phyloP scores from a whole-genome alignment of 768 basidiomycete species.

The Dioszegia aurantiaca region DNA sequence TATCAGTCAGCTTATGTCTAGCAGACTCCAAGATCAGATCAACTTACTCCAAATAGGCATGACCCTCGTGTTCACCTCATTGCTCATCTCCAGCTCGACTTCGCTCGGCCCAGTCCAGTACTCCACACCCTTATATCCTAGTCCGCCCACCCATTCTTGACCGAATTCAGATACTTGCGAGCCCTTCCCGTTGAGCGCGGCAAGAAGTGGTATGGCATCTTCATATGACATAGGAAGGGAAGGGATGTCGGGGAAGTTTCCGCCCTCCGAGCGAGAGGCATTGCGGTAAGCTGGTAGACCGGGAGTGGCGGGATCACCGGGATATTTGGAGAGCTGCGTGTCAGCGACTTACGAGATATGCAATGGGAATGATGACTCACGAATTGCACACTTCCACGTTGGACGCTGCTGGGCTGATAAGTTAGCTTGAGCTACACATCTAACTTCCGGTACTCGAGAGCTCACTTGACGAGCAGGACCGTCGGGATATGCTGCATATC shows the following conservation, averaged over 20 bases:
- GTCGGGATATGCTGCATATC: conserved; percentile 70
- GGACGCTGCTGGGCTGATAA: conserved; percentile 14
- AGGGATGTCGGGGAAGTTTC: conserved; percentile 50
- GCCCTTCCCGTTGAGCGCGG: conserved; percentile 57
- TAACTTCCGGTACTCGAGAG: conserved; percentile 53
- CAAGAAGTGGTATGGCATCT: conserved; percentile 70
- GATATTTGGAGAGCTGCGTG: conserved; percentile 27
- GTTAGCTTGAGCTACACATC: conserved; percentile 57
- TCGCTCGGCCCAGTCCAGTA: conserved; percentile 56
- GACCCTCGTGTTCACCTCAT: conserved; percentile 71
- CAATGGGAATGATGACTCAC: not conserved
- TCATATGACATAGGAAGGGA: conserved; percentile 79
- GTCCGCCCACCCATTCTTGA: conserved; percentile 50
- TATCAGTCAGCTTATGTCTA: conserved; percentile 17
- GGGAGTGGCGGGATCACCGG: conserved; percentile 72
- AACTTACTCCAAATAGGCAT: conserved; percentile 89
- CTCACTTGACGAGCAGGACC: conserved; percentile 71
- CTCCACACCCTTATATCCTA: conserved; percentile 49
- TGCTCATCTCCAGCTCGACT: conserved; percentile 60
- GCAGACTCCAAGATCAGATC: conserved; percentile 55
- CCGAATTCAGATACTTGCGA: conserved; percentile 41
- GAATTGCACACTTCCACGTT: conserved; percentile 21
- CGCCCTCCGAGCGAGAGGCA: conserved; percentile 61
- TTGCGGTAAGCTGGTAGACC: conserved; percentile 82
- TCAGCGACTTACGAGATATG: not conserved